Conservation (phyloP, 1,284 basidiomycete genomes). For the Xerocomus nothofagi region DNA sequence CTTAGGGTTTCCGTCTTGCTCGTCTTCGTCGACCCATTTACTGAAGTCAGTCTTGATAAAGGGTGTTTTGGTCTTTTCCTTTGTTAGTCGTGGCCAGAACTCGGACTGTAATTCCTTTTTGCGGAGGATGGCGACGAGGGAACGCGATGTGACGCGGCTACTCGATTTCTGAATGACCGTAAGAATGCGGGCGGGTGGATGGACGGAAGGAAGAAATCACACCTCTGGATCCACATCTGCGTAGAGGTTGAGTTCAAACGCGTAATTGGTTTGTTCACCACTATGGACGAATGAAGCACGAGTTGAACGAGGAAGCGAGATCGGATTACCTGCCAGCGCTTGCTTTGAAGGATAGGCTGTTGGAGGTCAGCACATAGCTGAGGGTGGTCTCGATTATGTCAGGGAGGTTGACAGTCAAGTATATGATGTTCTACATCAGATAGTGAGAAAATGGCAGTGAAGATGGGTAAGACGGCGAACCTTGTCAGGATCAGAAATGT, state of each 20-base stretch:
- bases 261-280: conserved; percentile 63
- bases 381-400: conserved; percentile 69
- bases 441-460: conserved; percentile 9
- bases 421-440: conserved; percentile 72
- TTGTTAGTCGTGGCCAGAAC: conserved; percentile 89
- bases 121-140: conserved; percentile 65
- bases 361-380: conserved; percentile 63
- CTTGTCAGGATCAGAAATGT: conserved; percentile 63
- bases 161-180: conserved; percentile 55
- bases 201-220: conserved; percentile 12
- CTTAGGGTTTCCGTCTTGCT: conserved; percentile 69
- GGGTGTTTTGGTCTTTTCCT: conserved; percentile 76
- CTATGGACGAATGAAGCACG: conserved; percentile 37
- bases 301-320: not conserved
- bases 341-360: conserved; percentile 69
- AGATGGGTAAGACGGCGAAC: conserved; percentile 38
- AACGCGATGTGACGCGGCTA: conserved; percentile 64
- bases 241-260: conserved; percentile 73
- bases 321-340: conserved; percentile 65
- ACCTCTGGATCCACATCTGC: conserved; percentile 77
- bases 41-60: conserved; percentile 91
- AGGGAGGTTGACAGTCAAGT: conserved; percentile 81
- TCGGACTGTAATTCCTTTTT: conserved; percentile 78
- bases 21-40: conserved; percentile 96
- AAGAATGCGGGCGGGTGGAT: conserved; percentile 4